Evolutionary conservation across 2,329 filamentous ascomycete species (phyloP), one percentile per base, ranked within the genome.

Genomic region (Hypoxylon sp.): DNA sequence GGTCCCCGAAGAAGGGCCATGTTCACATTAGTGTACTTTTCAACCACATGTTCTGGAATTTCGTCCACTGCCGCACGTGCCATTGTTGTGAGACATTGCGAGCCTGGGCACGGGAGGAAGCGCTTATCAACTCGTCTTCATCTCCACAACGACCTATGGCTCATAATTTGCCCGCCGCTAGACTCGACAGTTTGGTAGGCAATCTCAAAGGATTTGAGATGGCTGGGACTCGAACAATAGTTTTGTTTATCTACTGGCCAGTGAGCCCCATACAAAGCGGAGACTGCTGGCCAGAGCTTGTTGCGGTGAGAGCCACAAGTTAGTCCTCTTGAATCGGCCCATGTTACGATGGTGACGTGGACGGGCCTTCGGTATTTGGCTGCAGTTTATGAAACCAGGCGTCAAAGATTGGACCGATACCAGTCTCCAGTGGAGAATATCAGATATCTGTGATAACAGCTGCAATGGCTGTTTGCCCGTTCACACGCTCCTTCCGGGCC

Each of bases 271-370:
- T 61, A 45, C 46, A 8, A 51, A 46, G 60, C 55, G 57, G 56
- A 38, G 60, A 56, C 53, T 32, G 45, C 30, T 62, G 61, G 61
- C 48, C 49, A 62, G 57, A 55, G 57, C 61, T 67, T 62, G 45
- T 67, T 69, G 66, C 67, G 67, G 67, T 69, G 67, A 69, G 66
- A 64, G 60, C 66, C 59, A 53, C 63, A 68, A 62, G 16, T 45
- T 20, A 46, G 16, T 26, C 50, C 53, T 61, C 45, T 55, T 54
- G 46, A 51, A 53, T 46, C 38, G 38, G 50, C 33, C 64, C 58
- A 53, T 57, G 32, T 59, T 11, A 44, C 28, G 33, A 28, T 53
- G 42, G 64, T 69, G 64, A 69, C 64, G 67, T 69, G 67, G 56
- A 54, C 54, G 46, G 49, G 42, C n/a, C 40, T 60, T 63, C 40